A percentile compares a stretch with the other conserved stretches of the same genome.
These are phyloP conservation scores for Chromera velia DNA, from an alignment of 73 alveolate genomes.

Conservation along the genomic window DNA sequence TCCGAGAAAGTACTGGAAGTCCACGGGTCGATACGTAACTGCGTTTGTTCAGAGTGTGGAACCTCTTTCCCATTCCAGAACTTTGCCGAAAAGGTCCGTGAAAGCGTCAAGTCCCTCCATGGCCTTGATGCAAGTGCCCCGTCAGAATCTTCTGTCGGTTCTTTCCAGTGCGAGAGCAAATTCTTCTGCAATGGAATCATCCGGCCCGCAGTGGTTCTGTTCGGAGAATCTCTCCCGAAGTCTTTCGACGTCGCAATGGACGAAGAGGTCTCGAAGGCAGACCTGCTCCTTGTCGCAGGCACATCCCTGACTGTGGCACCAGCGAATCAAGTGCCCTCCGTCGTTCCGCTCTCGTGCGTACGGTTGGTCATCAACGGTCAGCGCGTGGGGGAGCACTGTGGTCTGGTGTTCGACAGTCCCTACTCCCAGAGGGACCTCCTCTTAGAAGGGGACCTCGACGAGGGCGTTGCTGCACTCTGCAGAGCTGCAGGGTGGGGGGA, in stretches of 20 bases:
- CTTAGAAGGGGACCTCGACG: too few relatives aligned
- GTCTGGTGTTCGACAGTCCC: too few relatives aligned
- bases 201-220: slow-evolving; percentile 15
- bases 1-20: slow-evolving; percentile 39
- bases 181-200: background rate
- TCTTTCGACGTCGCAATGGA: background rate
- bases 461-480: too few relatives aligned
- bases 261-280: background rate
- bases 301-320: slow-evolving; percentile 21
- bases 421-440: too few relatives aligned
- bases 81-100: slow-evolving; percentile 7
- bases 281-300: slow-evolving; percentile 27
- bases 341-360: too few relatives aligned
- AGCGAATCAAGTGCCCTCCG: too few relatives aligned
- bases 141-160: slow-evolving; percentile 3
- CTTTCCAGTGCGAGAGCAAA: too few relatives aligned
- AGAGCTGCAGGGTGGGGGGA: too few relatives aligned
- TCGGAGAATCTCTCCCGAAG: slow-evolving; percentile 15
- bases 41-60: slow-evolving; percentile 53
- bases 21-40: slow-evolving; percentile 49
- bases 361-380: too few relatives aligned
- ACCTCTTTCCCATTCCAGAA: slow-evolving; percentile 18
- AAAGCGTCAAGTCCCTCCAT: slow-evolving; percentile 14
- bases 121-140: slow-evolving; percentile 17
- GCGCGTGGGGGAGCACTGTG: too few relatives aligned